A percentile compares a stretch with the other conserved stretches of the same genome.
phyloP scores from a whole-genome alignment of 371 early-diverging fungal species.

The Mucor velutinosus region DNA sequence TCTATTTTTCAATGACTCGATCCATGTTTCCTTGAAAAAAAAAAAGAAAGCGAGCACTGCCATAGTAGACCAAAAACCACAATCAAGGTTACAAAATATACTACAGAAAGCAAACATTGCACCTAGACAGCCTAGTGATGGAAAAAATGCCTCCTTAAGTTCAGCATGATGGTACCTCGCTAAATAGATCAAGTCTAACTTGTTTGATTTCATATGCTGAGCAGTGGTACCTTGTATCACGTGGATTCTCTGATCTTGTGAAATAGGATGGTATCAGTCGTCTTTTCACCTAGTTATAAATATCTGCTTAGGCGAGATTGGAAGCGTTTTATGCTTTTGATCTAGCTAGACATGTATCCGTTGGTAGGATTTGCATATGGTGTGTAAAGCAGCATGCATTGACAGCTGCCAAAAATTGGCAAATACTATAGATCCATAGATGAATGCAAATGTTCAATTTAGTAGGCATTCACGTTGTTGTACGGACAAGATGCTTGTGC shows the following conservation, averaged over 20 bases:
- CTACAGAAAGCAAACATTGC: neutral
- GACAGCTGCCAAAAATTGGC: too few species aligned
- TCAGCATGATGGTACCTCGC: neutral
- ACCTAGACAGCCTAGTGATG: neutral
- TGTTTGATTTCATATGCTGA: neutral
- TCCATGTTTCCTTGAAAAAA: too few species aligned
- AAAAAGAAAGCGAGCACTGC: too few species aligned
- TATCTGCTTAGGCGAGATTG: neutral
- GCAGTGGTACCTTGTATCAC: neutral
- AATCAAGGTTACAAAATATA: neutral
- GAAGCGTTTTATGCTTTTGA: neutral
- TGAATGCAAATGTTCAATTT: neutral
- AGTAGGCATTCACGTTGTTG: neutral
- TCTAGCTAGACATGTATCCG: neutral
- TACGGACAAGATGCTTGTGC: neutral
- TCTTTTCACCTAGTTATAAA: neutral
- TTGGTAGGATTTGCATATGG: too few species aligned
- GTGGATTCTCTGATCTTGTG: neutral
- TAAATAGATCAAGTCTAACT: neutral
- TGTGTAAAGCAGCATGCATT: too few species aligned
- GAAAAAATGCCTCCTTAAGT: neutral
- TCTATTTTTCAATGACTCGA: too few species aligned
- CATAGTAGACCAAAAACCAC: neutral
- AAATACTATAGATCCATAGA: neutral
- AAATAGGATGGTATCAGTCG: too few species aligned